Base-by-base conservation (phyloP, 345 rosid genomes). In the Melaleuca quinquenervia region DNA sequence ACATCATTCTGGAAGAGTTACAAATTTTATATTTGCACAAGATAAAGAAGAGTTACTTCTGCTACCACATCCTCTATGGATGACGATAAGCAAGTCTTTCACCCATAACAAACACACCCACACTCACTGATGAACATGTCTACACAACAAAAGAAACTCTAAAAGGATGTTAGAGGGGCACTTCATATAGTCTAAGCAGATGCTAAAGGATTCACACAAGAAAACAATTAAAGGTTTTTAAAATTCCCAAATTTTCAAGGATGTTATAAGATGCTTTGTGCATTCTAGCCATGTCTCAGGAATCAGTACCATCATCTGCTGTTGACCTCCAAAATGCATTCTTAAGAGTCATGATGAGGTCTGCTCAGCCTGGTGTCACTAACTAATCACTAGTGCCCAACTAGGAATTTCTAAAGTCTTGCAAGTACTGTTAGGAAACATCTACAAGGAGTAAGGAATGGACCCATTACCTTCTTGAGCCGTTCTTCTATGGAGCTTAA, bases 401-500 rank as follows among this genome's bases (percentile, higher is more conserved):
- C 32, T 82, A n/a, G 52, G 55, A 24, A 29, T 26, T 82, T 44
- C 32, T 22, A 14, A n/a, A 41, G 84, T 50, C 54, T 82, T 82
- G 18, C 49, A 44, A 84, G 49, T 22, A 36, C 50, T 1, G 26
- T 55, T 32, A 54, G 11, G 5, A 84, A 41, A 53, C 22, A 84
- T 53, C 50, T 15, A 84, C 29, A 1, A 10, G 58, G 53, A 50
- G 52, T 52, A 78, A 26, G 49, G 55, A 5, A 49, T 56, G 44
- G 41, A 80, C 50, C 51, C 83, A 2, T 86, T 88, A 96, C 98
- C 99, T 96, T 96, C 91, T 92, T 93, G 86, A 94, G 84, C 84
- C 98, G 93, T 88, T 92, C 96, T 87, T 96, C 96, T 50, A 94
- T 96, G 56, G 95, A 90, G 50, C 85, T 91, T 91, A 91, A 83